Percentiles rank a stretch among this genome's conserved stretches.
These are phyloP conservation scores for Colletotrichum sp. DNA, from an alignment of 2,329 filamentous ascomycete species.

Conservation along the genomic window DNA sequence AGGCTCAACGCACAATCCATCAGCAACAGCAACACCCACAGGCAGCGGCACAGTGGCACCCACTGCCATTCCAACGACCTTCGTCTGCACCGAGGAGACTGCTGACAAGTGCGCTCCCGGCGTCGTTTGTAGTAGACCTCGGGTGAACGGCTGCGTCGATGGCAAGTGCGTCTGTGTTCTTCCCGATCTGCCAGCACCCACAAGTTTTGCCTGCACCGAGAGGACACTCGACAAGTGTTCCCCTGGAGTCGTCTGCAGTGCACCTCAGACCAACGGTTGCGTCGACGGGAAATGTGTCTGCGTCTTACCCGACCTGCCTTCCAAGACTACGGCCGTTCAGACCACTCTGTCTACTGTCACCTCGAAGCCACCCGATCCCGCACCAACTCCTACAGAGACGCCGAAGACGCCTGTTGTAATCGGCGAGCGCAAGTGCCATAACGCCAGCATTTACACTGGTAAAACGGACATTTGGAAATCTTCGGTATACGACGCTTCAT, in stretches of 20 bases:
- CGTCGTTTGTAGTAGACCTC: background rate
- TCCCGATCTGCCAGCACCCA: background rate
- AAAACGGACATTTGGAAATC: background rate
- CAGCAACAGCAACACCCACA: background rate
- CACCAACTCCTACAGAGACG: rapidly evolving
- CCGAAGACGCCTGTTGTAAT: rapidly evolving
- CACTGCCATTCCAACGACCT: background rate
- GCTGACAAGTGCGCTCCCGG: background rate
- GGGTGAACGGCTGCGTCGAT: background rate
- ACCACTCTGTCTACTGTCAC: background rate
- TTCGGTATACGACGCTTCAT: background rate
- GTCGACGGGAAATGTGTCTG: background rate
- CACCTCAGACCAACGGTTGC: background rate
- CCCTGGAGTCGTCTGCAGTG: background rate
- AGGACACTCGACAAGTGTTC: background rate
- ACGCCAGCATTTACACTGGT: background rate
- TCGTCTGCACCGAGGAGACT: background rate
- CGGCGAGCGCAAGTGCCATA: background rate
- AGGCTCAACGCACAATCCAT: background rate
- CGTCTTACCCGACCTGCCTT: background rate
- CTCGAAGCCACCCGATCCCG: background rate
- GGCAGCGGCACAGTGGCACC: background rate
- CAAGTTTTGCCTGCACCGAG: background rate
- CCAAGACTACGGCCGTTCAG: rapidly evolving
- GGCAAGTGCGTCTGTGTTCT: background rate